Percentiles rank a stretch among this genome's conserved stretches.
Conservation (phyloP, 345 rosid genomes). For the Moricandia moricandioides region DNA sequence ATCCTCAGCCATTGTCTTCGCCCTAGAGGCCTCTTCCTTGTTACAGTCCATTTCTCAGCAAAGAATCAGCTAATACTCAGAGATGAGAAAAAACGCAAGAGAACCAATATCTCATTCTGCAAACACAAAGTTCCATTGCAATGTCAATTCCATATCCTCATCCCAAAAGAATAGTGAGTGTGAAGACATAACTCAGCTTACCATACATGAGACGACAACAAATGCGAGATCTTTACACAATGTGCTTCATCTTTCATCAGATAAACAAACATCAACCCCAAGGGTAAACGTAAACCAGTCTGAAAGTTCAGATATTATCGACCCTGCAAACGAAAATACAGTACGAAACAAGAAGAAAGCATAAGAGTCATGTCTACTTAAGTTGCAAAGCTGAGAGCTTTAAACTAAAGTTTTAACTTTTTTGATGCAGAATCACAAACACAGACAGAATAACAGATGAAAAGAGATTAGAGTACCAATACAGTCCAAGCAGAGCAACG, state of each 20-base stretch:
- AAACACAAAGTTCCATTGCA: neutral
- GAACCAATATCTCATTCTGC: neutral
- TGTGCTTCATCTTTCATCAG: too few species aligned
- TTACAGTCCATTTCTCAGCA: slow-evolving; percentile 67
- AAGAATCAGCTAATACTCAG: neutral
- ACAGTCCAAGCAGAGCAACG: neutral
- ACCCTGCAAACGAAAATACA: slow-evolving; percentile 15
- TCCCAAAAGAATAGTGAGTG: neutral
- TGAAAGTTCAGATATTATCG: neutral
- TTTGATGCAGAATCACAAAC: neutral
- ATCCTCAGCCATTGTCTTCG: slow-evolving; percentile 59
- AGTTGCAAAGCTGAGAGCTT: slow-evolving; percentile 9
- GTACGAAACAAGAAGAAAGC: slow-evolving; percentile 3
- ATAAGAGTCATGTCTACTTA: neutral
- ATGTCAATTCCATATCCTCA: neutral
- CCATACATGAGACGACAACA: too few species aligned
- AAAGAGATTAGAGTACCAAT: neutral
- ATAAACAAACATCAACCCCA: too few species aligned
- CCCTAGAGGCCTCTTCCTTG: slow-evolving; percentile 85
- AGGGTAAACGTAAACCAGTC: neutral
- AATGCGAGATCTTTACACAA: too few species aligned
- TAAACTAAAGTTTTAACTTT: neutral
- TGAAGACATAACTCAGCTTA: neutral
- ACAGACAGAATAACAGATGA: neutral
- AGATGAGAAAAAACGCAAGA: neutral